Evolutionary conservation across 345 rosid species (phyloP).

Genomic region (Cochlearia excelsa): DNA sequence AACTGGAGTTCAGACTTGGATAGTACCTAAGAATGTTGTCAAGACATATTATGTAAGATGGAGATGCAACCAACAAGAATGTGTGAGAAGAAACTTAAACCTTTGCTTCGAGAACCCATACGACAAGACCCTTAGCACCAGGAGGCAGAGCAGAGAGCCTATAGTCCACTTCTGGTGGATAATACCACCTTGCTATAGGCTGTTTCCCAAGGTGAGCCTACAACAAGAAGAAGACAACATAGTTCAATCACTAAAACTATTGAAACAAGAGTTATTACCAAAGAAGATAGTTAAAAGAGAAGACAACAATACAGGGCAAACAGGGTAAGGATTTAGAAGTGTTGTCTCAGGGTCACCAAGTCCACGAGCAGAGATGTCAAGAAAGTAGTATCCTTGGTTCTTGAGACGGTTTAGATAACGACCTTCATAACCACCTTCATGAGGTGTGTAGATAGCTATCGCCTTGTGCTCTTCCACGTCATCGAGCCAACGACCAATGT

Average conservation of each 20-base stretch:
- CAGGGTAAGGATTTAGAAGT: conserved; percentile 79
- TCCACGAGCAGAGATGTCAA: conserved; percentile 87
- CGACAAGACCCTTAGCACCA: conserved; percentile 74
- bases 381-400: conserved; percentile 81
- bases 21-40: conserved; percentile 47
- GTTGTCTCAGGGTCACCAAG: conserved; percentile 95
- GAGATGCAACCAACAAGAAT: neutral
- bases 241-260: neutral
- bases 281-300: neutral
- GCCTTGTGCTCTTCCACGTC: conserved; percentile 91
- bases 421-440: conserved; percentile 95
- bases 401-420: conserved; percentile 69
- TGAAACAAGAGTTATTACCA: neutral
- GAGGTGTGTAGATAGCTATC: conserved; percentile 80
- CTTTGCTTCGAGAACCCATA: conserved; percentile 96
- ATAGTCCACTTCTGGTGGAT: conserved; percentile 87
- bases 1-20: conserved; percentile 85
- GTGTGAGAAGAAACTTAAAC: conserved; percentile 28
- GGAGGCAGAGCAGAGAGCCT: conserved; percentile 72
- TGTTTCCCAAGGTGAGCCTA: conserved; percentile 92
- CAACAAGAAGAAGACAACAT: conserved; percentile 6
- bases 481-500: conserved; percentile 70
- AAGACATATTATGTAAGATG: conserved; percentile 5
- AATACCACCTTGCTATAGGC: conserved; percentile 95
- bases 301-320: conserved; percentile 61